Base-by-base conservation (phyloP, 169 alveolate species). In the Perkinsus chesapeaki region DNA sequence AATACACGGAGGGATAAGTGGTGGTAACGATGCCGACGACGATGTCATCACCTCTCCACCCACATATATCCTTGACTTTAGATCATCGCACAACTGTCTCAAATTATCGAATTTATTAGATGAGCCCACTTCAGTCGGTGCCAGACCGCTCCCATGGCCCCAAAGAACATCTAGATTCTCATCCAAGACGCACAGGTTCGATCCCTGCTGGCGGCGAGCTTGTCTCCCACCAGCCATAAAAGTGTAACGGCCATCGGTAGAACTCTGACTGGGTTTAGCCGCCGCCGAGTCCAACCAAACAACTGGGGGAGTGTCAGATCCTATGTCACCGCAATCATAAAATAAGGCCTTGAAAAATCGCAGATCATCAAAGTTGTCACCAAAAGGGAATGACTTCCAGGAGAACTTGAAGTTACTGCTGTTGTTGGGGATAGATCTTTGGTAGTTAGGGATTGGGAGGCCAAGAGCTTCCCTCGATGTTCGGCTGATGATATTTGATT, bases 191-290 rank as follows among this genome's bases (percentile, higher is more conserved):
- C 82, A 60, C 82, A 60, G 82, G 82, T 60, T 60, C 82, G 82
- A 60, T 60, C 82, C 82, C 82, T n/a, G n/a, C n/a, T n/a, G n/a
- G n/a, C n/a, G n/a, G n/a, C 82, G 82, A 34, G 82, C 82, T 34
- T 60, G 82, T 23, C 82, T 60, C 27, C 82, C 82, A 60, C 82
- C 82, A 60, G 37, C 12, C 82, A 60, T 60, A 60, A 60, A 60
- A 9, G 82, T 60, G 82, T 60, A 60, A 20, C 82, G 82, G 31
- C 82, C 82, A 60, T 60, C 82, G 27, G 37, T 60, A 9, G 82
- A 60, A 16, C 27, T 27, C 82, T 60, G 12, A 16, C 82, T 60
- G 23, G 82, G 23, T 34, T 60, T 60, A 60, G 82, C 82, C n/a
- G n/a, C n/a, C n/a, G n/a, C n/a, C 31, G 82, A 60, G 82, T 60